Percentiles rank a stretch among this genome's conserved stretches.
phyloP scores from a whole-genome alignment of 2,329 filamentous ascomycete genomes.

The Fusarium sulawesiense region DNA sequence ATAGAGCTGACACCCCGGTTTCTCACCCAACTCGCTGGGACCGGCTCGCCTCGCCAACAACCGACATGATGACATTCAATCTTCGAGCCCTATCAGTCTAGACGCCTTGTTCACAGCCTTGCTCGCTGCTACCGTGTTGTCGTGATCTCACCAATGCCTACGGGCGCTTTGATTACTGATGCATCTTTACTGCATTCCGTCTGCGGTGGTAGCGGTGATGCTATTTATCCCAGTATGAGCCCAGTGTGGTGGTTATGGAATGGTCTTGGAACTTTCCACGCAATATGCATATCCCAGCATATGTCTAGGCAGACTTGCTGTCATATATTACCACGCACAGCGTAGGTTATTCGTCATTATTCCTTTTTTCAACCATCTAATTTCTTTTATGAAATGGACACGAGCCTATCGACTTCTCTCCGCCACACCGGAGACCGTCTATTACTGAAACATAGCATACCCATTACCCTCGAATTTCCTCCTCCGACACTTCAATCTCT shows the following conservation, averaged over 20 bases:
- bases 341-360: conserved; percentile 6
- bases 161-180: conserved; percentile 26
- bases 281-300: conserved; percentile 19
- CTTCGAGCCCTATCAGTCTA: conserved; percentile 34
- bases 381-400: conserved; percentile 16
- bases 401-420: conserved; percentile 2
- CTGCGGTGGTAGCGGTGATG: conserved; percentile 38
- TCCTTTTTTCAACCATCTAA: conserved; percentile 11
- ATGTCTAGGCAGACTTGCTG: conserved; percentile 1
- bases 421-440: conserved; percentile 25
- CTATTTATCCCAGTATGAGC: conserved; percentile 7
- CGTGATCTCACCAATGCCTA: conserved; percentile 26
- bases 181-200: conserved; percentile 30
- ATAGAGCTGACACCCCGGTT: conserved; percentile 31
- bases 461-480: not conserved
- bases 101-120: conserved; percentile 17
- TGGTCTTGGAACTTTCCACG: conserved; percentile 23
- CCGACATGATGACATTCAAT: conserved; percentile 46
- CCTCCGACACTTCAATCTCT: not conserved
- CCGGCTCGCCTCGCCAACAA: conserved; percentile 45
- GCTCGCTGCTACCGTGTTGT: not conserved
- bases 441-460: conserved; percentile 19
- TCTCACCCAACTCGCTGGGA: conserved; percentile 43
- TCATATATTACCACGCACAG: not conserved
- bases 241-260: conserved; percentile 27